phyloP scores from a whole-genome alignment of 257 asterid species.

The Rauvolfia tetraphylla region DNA sequence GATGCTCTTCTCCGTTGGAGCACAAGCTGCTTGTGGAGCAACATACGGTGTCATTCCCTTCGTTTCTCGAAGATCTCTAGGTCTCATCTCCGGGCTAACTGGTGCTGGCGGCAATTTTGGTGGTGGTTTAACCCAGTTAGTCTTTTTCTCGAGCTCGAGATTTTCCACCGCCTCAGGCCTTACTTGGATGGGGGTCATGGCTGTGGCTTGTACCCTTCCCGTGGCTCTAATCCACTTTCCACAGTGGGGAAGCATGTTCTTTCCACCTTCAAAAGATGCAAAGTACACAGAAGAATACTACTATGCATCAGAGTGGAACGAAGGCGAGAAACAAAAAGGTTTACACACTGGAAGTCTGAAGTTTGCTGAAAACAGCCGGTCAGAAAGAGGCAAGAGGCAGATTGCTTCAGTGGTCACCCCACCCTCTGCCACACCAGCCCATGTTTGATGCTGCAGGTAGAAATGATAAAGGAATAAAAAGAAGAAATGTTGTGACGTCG shows the following conservation, averaged over 20 bases:
- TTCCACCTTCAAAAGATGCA: constrained; percentile 33
- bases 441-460: background rate
- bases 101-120: constrained; percentile 73
- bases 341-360: constrained; percentile 48
- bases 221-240: constrained; percentile 51
- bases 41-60: constrained; percentile 51
- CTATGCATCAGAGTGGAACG: constrained; percentile 46
- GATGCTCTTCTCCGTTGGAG: constrained; percentile 55
- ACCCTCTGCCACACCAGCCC: constrained; percentile 32
- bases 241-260: constrained; percentile 71
- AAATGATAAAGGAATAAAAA: too few species aligned
- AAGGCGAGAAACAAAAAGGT: constrained; percentile 45
- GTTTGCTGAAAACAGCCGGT: constrained; percentile 55
- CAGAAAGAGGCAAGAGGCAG: constrained; percentile 47
- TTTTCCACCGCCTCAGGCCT: constrained; percentile 36
- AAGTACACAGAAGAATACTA: constrained; percentile 41
- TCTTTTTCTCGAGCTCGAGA: constrained; percentile 37
- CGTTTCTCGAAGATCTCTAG: constrained; percentile 48
- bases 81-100: constrained; percentile 43
- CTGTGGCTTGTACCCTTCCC: constrained; percentile 44
- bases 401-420: constrained; percentile 20
- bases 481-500: too few species aligned
- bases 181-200: constrained; percentile 51
- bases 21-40: constrained; percentile 61
- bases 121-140: constrained; percentile 47